Conservation (phyloP, 2,329 filamentous ascomycete genomes). For the Colletotrichum sp. region DNA sequence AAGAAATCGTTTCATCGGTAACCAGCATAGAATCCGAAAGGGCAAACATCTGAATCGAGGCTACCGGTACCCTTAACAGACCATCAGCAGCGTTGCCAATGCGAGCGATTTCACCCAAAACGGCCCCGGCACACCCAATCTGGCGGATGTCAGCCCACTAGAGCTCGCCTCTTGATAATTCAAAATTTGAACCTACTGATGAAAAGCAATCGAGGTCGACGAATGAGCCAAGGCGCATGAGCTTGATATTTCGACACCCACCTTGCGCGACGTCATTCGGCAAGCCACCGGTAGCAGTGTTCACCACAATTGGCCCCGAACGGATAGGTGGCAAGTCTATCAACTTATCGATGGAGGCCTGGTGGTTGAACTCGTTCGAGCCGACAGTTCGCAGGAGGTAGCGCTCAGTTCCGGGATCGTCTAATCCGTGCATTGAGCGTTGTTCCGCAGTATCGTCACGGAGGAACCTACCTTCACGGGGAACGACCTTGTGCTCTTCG, state of each 20-base stretch:
- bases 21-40: conserved; percentile 74
- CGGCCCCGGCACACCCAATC: conserved; percentile 85
- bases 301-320: not conserved
- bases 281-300: not conserved
- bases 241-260: conserved; percentile 60
- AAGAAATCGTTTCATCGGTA: conserved; percentile 78
- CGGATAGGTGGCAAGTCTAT: conserved; percentile 58
- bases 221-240: conserved; percentile 72
- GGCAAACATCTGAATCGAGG: conserved; percentile 73
- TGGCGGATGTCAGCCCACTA: conserved; percentile 27
- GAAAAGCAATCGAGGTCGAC: conserved; percentile 77
- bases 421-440: not conserved
- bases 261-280: conserved; percentile 26
- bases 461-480: conserved; percentile 10
- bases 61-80: not conserved
- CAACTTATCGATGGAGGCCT: conserved; percentile 70
- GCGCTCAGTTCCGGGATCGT: not conserved
- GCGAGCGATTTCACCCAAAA: conserved; percentile 82
- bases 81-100: not conserved
- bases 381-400: conserved; percentile 68
- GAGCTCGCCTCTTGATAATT: not conserved
- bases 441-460: not conserved
- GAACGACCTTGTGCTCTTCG: conserved; percentile 24
- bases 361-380: conserved; percentile 74
- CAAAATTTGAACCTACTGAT: conserved; percentile 55